These are phyloP conservation scores for Marasmius fiardii DNA, from an alignment of 1,284 basidiomycete genomes.

Conservation along the genomic window DNA sequence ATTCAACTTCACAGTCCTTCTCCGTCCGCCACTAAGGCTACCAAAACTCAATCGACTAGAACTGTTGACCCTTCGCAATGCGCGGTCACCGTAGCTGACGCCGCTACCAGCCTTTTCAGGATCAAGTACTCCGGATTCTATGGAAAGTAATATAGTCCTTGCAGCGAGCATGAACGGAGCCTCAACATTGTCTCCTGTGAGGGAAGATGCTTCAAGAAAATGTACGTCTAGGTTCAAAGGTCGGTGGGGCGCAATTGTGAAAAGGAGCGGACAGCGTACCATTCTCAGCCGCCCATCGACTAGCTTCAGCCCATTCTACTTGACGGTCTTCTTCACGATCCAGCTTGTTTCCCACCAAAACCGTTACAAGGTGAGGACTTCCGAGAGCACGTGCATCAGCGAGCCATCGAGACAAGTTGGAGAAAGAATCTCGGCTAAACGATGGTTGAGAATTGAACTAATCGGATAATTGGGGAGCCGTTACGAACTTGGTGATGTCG, in stretches of 20 bases:
- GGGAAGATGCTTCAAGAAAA: constrained; percentile 90
- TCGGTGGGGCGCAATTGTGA: constrained; percentile 3
- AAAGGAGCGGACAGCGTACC: constrained; percentile 42
- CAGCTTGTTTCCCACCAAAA: constrained; percentile 94
- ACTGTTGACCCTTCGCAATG: constrained; percentile 81
- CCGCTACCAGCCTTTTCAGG: constrained; percentile 93
- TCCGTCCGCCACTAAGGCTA: constrained; percentile 62
- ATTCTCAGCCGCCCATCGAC: constrained; percentile 92
- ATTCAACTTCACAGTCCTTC: constrained; percentile 54
- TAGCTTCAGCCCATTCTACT: constrained; percentile 93
- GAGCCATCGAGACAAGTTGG: constrained; percentile 83
- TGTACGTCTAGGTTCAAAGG: constrained; percentile 62
- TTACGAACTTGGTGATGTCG: constrained; percentile 87
- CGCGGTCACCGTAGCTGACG: constrained; percentile 94
- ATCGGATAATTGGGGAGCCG: constrained; percentile 7
- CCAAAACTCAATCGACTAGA: constrained; percentile 81
- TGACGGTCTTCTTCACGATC: constrained; percentile 93
- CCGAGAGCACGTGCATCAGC: constrained; percentile 88
- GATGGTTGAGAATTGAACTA: constrained; percentile 17
- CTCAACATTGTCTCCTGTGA: constrained; percentile 92
- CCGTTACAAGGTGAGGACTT: constrained; percentile 85
- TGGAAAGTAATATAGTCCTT: constrained; percentile 87
- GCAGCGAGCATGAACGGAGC: constrained; percentile 91
- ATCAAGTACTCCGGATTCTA: constrained; percentile 89
- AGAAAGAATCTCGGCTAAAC: constrained; percentile 74